Percentiles rank a stretch among this genome's conserved stretches.
Conservation (phyloP, 2,329 filamentous ascomycete genomes). For the Dactylonectria estremocensis region DNA sequence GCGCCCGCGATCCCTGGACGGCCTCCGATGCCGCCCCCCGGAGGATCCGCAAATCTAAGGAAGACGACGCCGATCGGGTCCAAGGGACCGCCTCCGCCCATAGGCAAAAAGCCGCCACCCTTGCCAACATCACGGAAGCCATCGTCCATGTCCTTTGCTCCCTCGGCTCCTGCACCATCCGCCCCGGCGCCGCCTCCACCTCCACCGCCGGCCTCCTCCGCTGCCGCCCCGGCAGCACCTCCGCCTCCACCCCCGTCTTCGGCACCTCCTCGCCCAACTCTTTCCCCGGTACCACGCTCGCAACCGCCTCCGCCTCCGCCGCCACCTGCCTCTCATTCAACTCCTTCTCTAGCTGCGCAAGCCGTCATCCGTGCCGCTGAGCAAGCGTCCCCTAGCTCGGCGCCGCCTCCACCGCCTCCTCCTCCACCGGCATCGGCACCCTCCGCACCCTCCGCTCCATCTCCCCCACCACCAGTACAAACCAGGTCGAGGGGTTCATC, state of each 20-base stretch:
- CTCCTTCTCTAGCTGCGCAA: conserved; percentile 60
- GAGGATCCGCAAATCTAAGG: conserved; percentile 65
- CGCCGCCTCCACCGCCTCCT: conserved; percentile 58
- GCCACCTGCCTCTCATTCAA: conserved; percentile 45
- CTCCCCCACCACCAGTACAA: conserved; percentile 57
- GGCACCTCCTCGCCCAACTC: conserved; percentile 57
- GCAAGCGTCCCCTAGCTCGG: conserved; percentile 56
- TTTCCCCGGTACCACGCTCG: conserved; percentile 52
- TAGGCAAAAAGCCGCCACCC: conserved; percentile 82
- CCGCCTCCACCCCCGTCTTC: conserved; percentile 56
- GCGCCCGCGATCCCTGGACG: conserved; percentile 42
- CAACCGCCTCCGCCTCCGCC: conserved; percentile 52
- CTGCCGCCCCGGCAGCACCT: conserved; percentile 60
- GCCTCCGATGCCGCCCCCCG: conserved; percentile 59
- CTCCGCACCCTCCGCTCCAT: conserved; percentile 59
- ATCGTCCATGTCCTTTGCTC: conserved; percentile 57
- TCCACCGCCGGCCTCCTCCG: conserved; percentile 57
- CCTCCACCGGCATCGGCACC: conserved; percentile 55
- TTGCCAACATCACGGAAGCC: conserved; percentile 74
- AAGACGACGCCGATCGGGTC: conserved; percentile 65
- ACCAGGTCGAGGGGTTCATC: conserved; percentile 61
- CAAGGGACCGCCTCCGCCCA: conserved; percentile 82
- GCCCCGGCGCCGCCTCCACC: conserved; percentile 55
- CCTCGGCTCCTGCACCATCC: conserved; percentile 54
- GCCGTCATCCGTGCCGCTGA: conserved; percentile 61